These are phyloP conservation scores for Diddensiella caesifluorescens DNA, from an alignment of 805 yeast species.

Conservation along the genomic window DNA sequence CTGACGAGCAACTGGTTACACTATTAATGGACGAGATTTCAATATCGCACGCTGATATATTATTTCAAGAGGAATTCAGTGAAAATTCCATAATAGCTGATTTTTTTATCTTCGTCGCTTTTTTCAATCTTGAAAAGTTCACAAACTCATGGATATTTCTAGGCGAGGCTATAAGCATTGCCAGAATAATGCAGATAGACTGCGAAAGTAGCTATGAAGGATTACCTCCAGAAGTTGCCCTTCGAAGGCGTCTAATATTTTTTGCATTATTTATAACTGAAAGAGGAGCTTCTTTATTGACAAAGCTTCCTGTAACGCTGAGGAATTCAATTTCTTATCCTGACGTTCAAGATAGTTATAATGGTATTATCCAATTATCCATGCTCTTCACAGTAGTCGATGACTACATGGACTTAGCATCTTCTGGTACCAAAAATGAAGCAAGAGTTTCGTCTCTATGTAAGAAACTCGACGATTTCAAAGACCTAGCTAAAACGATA, in stretches of 20 bases:
- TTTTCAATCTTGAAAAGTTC: slow-evolving; percentile 9
- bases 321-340: slow-evolving; percentile 11
- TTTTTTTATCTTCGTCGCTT: slow-evolving; percentile 11
- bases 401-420: slow-evolving; percentile 2
- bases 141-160: slow-evolving; percentile 9
- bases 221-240: slow-evolving; percentile 1
- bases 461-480: not conserved
- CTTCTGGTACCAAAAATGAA: not conserved
- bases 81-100: slow-evolving; percentile 10
- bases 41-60: slow-evolving; percentile 9
- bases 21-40: slow-evolving; percentile 10
- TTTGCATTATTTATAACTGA: slow-evolving; percentile 15
- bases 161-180: slow-evolving; percentile 16
- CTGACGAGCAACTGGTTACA: slow-evolving; percentile 4
- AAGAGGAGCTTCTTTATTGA: slow-evolving; percentile 14
- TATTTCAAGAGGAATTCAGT: slow-evolving; percentile 5
- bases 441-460: not conserved
- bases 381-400: slow-evolving; percentile 14
- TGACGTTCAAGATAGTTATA: slow-evolving; percentile 1
- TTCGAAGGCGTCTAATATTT: slow-evolving; percentile 9
- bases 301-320: slow-evolving; percentile 15
- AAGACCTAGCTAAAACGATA: not conserved
- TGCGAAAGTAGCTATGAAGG: slow-evolving; percentile 8
- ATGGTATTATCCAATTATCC: slow-evolving; percentile 9
- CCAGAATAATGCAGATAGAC: slow-evolving; percentile 14